These are phyloP conservation scores for Anisogramma anomala DNA, from an alignment of 2,329 filamentous ascomycete genomes.

Conservation along the genomic window DNA sequence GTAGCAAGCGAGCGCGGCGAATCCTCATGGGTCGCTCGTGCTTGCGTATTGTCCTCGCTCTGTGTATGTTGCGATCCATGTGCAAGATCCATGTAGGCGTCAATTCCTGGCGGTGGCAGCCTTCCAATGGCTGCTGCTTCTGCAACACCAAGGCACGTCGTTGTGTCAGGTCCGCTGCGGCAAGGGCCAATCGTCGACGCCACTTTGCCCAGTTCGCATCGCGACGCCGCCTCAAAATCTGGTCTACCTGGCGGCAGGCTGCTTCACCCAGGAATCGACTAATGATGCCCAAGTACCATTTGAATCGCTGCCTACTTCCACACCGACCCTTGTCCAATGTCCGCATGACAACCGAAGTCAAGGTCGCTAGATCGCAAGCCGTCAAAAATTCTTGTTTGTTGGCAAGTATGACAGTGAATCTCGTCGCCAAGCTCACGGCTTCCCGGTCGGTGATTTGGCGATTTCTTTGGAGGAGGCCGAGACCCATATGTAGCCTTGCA, in stretches of 20 bases:
- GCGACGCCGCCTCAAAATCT: constrained; percentile 19
- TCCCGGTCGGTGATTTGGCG: constrained; percentile 13
- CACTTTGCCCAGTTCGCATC: constrained; percentile 11
- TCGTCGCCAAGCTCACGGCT: constrained; percentile 23
- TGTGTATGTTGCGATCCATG: neutral
- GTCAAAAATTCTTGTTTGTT: constrained; percentile 22
- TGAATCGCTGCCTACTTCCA: constrained; percentile 25
- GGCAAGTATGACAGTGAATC: constrained; percentile 22
- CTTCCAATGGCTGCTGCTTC: too few relatives aligned
- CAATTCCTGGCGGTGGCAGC: too few relatives aligned
- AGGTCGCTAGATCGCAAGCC: constrained; percentile 12
- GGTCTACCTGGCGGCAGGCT: constrained; percentile 15
- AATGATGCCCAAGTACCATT: constrained; percentile 26
- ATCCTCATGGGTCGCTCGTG: too few relatives aligned
- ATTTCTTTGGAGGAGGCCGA: neutral
- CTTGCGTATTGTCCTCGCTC: neutral
- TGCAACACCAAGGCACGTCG: too few relatives aligned
- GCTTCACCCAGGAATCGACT: constrained; percentile 18
- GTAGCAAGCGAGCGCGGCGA: too few relatives aligned
- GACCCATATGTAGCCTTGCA: constrained; percentile 4
- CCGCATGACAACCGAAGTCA: constrained; percentile 22
- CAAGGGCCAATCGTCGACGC: neutral
- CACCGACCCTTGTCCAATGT: constrained; percentile 24
- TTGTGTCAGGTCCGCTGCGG: neutral
- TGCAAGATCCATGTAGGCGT: too few relatives aligned